A percentile compares a stretch with the other conserved stretches of the same genome.
Evolutionary conservation across 2,329 filamentous ascomycete species (phyloP).

Genomic region (Boeremia exigua): DNA sequence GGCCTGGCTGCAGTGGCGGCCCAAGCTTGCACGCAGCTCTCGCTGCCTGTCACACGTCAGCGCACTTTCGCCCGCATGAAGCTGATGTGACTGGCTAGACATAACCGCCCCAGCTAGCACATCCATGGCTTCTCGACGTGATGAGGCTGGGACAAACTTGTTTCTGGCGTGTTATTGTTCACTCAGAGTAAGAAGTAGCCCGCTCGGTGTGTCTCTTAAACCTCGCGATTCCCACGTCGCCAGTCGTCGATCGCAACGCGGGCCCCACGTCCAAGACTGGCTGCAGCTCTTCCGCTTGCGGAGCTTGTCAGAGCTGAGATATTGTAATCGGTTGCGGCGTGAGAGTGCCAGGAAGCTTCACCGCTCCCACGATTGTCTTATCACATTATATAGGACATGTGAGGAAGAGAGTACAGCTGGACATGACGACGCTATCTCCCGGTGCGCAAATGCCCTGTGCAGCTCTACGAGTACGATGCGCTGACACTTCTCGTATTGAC

Average conservation of each 20-base stretch:
- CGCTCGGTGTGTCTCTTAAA: neutral
- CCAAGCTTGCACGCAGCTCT: constrained; percentile 15
- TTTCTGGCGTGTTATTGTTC: constrained; percentile 8
- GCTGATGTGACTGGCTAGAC: constrained; percentile 17
- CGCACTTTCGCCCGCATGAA: constrained; percentile 13
- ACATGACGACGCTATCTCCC: constrained; percentile 37
- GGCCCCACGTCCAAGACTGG: constrained; percentile 13
- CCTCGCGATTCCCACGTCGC: constrained; percentile 7
- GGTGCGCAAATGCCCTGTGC: constrained; percentile 22
- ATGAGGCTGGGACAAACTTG: constrained; percentile 15
- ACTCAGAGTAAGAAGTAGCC: neutral
- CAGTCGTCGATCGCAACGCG: constrained; percentile 13
- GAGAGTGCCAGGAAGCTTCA: constrained; percentile 10
- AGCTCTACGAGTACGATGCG: constrained; percentile 17
- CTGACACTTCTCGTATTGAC: constrained; percentile 29
- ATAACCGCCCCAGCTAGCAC: constrained; percentile 20
- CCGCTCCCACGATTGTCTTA: constrained; percentile 9
- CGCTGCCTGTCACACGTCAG: constrained; percentile 20
- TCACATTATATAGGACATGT: constrained; percentile 17
- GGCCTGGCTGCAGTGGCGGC: constrained; percentile 9
- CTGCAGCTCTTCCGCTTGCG: constrained; percentile 6
- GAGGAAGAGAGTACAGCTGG: constrained; percentile 13
- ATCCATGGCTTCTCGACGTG: constrained; percentile 11
- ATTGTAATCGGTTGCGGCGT: constrained; percentile 6
- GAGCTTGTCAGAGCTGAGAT: constrained; percentile 13